A percentile compares a stretch with the other conserved stretches of the same genome.
Conservation (phyloP, 75 land plant genomes). For the Selaginella moellendorffii region DNA sequence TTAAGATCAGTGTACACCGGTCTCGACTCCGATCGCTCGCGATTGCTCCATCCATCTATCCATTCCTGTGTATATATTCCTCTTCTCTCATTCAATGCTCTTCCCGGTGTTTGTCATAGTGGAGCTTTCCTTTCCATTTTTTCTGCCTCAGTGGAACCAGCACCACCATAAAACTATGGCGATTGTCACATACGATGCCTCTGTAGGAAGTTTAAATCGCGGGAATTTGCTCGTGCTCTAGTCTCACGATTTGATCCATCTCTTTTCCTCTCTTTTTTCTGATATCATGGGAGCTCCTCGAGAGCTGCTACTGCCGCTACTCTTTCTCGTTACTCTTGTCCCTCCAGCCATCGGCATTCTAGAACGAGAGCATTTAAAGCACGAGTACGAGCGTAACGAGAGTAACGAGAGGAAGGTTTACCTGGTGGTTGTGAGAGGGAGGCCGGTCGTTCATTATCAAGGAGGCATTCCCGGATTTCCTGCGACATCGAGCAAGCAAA, state of each 20-base stretch:
- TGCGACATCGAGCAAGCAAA: neutral
- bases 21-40: no score
- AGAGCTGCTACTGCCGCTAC: no score
- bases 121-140: neutral
- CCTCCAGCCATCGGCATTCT: no score
- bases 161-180: no score
- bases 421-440: conserved; percentile 31
- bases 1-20: neutral
- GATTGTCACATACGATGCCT: no score
- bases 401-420: conserved; percentile 18
- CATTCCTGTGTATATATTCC: no score
- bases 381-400: neutral
- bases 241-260: neutral
- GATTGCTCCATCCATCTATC: no score
- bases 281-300: neutral
- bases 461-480: neutral
- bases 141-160: no score
- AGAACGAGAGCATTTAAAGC: no score
- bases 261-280: neutral
- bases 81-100: neutral
- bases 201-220: no score
- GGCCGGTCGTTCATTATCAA: conserved; percentile 26
- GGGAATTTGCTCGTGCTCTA: neutral
- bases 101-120: neutral
- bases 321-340: no score